These are phyloP conservation scores for Hymenoscyphus fraxineus DNA, from an alignment of 2,329 filamentous ascomycete genomes.

Conservation along the genomic window DNA sequence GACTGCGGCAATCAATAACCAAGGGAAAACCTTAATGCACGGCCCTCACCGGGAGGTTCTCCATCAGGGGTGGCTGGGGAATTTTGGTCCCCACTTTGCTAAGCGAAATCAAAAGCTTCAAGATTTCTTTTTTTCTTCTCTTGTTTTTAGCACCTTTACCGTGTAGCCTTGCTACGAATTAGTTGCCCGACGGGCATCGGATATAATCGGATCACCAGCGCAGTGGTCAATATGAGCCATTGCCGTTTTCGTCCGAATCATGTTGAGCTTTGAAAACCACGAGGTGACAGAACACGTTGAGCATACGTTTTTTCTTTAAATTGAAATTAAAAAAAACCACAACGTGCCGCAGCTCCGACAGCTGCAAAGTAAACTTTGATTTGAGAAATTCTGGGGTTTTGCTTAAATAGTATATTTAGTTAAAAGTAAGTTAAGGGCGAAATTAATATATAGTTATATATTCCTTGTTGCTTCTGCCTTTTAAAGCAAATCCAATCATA, in stretches of 20 bases:
- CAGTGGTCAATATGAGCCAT: not conserved
- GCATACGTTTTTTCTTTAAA: not conserved
- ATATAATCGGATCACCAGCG: not conserved
- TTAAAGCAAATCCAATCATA: not conserved
- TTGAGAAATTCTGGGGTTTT: not conserved
- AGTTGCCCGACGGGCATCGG: not conserved
- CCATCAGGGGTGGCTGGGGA: not conserved
- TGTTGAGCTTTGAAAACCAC: not conserved
- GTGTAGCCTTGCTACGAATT: too few relatives aligned
- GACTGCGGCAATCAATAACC: not conserved
- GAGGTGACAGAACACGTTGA: not conserved
- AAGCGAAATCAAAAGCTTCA: conserved; percentile 2
- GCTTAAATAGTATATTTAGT: too few relatives aligned
- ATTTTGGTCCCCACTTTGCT: not conserved
- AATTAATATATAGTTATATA: too few relatives aligned
- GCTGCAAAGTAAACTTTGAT: not conserved
- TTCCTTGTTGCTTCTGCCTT: conserved; percentile 3
- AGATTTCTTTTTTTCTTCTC: not conserved
- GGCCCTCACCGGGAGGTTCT: not conserved
- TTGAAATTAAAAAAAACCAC: too few relatives aligned
- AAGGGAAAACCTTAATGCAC: conserved; percentile 6
- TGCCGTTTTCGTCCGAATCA: not conserved
- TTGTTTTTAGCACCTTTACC: too few relatives aligned
- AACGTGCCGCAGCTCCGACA: not conserved
- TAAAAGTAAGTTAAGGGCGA: too few relatives aligned